Percentiles rank a stretch among this genome's conserved stretches.
Conservation (phyloP, 2,329 filamentous ascomycete genomes). For the Trichoderma lentiforme region DNA sequence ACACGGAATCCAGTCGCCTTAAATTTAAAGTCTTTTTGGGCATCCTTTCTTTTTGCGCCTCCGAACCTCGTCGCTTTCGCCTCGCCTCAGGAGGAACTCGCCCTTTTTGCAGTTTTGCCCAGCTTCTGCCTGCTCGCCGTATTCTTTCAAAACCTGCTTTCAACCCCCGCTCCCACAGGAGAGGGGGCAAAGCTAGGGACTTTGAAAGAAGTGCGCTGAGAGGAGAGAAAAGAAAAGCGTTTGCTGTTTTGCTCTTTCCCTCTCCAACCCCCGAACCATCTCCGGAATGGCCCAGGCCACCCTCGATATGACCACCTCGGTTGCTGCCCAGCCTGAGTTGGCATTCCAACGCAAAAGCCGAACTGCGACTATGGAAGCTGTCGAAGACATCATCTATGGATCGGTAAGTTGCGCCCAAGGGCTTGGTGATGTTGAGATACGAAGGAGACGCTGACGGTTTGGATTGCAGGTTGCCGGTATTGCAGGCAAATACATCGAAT, state of each 20-base stretch:
- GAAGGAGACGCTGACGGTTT: not conserved
- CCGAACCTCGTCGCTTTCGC: not conserved
- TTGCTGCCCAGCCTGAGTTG: slow-evolving; percentile 26
- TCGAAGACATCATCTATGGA: slow-evolving; percentile 86
- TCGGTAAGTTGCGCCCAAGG: slow-evolving; percentile 57
- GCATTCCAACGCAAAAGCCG: slow-evolving; percentile 35
- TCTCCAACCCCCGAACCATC: not conserved
- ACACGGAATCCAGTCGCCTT: not conserved
- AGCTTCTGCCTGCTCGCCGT: not conserved
- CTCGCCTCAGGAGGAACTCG: not conserved
- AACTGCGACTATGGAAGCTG: slow-evolving; percentile 55
- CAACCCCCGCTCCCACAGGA: slow-evolving; percentile 17
- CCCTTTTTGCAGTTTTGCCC: not conserved
- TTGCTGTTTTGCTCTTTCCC: not conserved
- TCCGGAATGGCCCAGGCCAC: slow-evolving; percentile 22
- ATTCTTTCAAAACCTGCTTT: slow-evolving; percentile 19
- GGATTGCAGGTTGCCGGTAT: slow-evolving; percentile 68
- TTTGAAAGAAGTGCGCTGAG: slow-evolving; percentile 16
- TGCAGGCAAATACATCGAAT: slow-evolving; percentile 94
- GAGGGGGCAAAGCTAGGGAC: slow-evolving; percentile 17
- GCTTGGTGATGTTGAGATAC: too few species aligned
- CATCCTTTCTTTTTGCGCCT: not conserved
- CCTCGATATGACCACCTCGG: slow-evolving; percentile 16
- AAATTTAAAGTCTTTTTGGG: slow-evolving; percentile 7
- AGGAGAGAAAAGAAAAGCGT: not conserved